Percentiles rank a stretch among this genome's conserved stretches.
Conservation (phyloP, 305 asterid species). For the Fraxinus greggii region DNA sequence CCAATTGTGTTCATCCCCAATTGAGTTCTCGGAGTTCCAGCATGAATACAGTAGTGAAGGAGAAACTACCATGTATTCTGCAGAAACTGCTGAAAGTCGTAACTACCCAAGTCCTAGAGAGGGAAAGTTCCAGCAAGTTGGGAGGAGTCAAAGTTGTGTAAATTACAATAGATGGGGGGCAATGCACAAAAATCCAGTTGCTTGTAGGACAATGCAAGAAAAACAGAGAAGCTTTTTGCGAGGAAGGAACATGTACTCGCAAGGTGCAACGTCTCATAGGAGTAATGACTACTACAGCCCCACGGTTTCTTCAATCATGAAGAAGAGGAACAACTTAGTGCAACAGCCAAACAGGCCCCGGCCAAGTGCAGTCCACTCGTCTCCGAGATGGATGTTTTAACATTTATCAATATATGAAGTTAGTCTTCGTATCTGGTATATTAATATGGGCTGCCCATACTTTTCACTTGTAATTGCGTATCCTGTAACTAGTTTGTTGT, state of each 20-base stretch:
- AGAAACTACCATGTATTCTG: conserved; percentile 96
- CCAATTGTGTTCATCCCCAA: conserved; percentile 60
- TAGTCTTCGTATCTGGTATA: not conserved
- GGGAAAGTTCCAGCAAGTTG: conserved; percentile 55
- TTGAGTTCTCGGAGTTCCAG: conserved; percentile 38
- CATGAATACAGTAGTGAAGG: conserved; percentile 84
- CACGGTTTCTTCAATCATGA: conserved; percentile 88
- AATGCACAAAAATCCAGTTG: conserved; percentile 46
- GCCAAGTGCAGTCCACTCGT: conserved; percentile 58
- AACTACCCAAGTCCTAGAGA: conserved; percentile 71
- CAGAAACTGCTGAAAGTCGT: conserved; percentile 95
- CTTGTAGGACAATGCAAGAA: conserved; percentile 58
- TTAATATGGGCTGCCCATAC: not conserved
- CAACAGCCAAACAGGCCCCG: conserved; percentile 48
- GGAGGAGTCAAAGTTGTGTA: conserved; percentile 92
- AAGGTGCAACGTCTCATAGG: conserved; percentile 75
- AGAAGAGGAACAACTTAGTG: conserved; percentile 67
- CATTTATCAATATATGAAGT: not conserved
- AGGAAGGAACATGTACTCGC: conserved; percentile 77
- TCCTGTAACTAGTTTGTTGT: conserved; percentile 6
- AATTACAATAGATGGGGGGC: conserved; percentile 82
- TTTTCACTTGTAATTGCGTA: not conserved
- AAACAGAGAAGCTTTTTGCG: conserved; percentile 61
- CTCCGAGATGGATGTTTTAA: conserved; percentile 77
- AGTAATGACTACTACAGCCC: conserved; percentile 87